Percentiles rank a stretch among this genome's conserved stretches.
Conservation (phyloP, 2,329 filamentous ascomycete genomes). For the Monilinia fructigena region DNA sequence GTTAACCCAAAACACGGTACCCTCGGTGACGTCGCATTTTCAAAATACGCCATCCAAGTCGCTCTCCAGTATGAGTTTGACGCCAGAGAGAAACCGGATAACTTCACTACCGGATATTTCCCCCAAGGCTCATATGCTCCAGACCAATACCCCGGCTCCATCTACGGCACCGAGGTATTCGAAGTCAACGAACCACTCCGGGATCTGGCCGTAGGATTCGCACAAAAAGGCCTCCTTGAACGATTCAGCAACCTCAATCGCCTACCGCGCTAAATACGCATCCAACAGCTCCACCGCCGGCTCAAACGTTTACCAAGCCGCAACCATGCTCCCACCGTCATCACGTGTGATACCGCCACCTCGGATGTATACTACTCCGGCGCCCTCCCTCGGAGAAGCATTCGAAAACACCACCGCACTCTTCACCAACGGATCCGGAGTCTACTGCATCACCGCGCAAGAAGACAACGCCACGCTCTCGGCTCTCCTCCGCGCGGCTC, state of each 20-base stretch:
- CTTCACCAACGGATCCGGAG: slow-evolving; percentile 65
- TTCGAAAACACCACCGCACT: slow-evolving; percentile 64
- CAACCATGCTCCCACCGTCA: slow-evolving; percentile 52
- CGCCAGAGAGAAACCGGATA: slow-evolving; percentile 62
- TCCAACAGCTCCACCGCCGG: slow-evolving; percentile 47
- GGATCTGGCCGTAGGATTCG: slow-evolving; percentile 51
- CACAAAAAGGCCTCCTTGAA: slow-evolving; percentile 51
- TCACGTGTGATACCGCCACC: slow-evolving; percentile 66
- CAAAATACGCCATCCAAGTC: slow-evolving; percentile 69
- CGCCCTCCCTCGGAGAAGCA: slow-evolving; percentile 53
- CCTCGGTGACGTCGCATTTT: slow-evolving; percentile 64
- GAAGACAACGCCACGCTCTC: slow-evolving; percentile 71
- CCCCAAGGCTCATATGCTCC: slow-evolving; percentile 58
- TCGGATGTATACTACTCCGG: slow-evolving; percentile 73
- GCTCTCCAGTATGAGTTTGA: slow-evolving; percentile 76
- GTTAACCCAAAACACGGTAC: slow-evolving; percentile 68
- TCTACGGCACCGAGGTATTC: slow-evolving; percentile 70
- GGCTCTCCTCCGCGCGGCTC: slow-evolving; percentile 59
- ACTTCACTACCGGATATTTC: slow-evolving; percentile 68
- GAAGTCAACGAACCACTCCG: slow-evolving; percentile 62
- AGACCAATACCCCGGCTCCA: slow-evolving; percentile 54
- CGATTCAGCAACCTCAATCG: slow-evolving; percentile 49
- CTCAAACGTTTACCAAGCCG: slow-evolving; percentile 48
- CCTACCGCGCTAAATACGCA: slow-evolving; percentile 48
- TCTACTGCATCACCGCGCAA: slow-evolving; percentile 70